Evolutionary conservation across 2,329 filamentous ascomycete species (phyloP).

Genomic region (Teratosphaeria gauchensis): DNA sequence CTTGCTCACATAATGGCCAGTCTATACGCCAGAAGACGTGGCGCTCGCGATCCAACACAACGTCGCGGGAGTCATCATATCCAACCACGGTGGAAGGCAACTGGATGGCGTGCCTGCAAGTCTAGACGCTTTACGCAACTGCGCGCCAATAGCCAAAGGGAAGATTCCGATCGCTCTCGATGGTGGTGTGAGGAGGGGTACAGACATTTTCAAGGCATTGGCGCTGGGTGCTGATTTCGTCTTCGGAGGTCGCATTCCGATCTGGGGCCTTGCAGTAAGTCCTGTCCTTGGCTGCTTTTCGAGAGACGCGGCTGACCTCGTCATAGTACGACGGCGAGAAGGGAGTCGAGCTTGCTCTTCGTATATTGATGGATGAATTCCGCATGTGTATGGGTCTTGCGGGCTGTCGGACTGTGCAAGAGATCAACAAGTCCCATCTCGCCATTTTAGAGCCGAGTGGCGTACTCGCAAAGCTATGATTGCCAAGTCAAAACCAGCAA

Average conservation of each 20-base stretch:
- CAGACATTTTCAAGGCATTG: slow-evolving; percentile 43
- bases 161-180: slow-evolving; percentile 41
- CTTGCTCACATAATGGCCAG: not conserved
- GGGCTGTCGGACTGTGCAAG: not conserved
- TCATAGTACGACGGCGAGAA: not conserved
- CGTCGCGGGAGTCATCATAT: slow-evolving; percentile 42
- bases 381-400: not conserved
- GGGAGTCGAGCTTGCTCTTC: not conserved
- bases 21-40: slow-evolving; percentile 29
- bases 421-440: not conserved
- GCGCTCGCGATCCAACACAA: slow-evolving; percentile 34
- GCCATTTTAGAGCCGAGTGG: not conserved
- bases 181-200: slow-evolving; percentile 40
- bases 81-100: slow-evolving; percentile 44
- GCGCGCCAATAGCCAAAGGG: not conserved
- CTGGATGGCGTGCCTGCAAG: slow-evolving; percentile 34
- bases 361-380: not conserved
- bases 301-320: not conserved
- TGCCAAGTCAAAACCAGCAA: no score
- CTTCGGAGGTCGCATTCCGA: not conserved
- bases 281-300: not conserved
- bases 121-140: not conserved
- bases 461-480: not conserved
- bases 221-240: slow-evolving; percentile 39
- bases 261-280: not conserved